Percentiles rank a stretch among this genome's conserved stretches.
Evolutionary conservation across 495 filamentous ascomycete species (phyloP).

Genomic region (Endocarpon pusillum): DNA sequence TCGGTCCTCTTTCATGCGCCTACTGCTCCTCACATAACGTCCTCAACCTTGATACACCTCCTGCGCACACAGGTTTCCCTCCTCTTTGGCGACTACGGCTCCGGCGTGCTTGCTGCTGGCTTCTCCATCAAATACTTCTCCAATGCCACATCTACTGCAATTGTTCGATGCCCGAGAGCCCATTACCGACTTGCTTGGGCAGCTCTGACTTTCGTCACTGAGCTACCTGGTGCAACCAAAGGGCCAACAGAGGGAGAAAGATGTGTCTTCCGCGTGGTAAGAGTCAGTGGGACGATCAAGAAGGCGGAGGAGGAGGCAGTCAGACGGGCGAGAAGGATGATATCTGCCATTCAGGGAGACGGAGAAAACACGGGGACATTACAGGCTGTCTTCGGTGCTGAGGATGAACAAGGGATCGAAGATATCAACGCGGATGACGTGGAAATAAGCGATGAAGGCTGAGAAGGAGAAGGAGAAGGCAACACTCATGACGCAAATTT

Average conservation of each 20-base stretch:
- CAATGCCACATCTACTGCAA: slow-evolving; percentile 80
- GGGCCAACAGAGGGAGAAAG: slow-evolving; percentile 24
- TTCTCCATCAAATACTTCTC: slow-evolving; percentile 73
- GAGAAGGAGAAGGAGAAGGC: slow-evolving; percentile 3
- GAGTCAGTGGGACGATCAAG: slow-evolving; percentile 83
- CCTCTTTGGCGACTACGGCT: slow-evolving; percentile 84
- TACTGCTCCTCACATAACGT: slow-evolving; percentile 46
- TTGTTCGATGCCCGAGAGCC: slow-evolving; percentile 60
- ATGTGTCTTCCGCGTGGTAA: slow-evolving; percentile 71
- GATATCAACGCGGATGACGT: slow-evolving; percentile 32
- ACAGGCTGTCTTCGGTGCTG: slow-evolving; percentile 8
- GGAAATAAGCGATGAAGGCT: slow-evolving; percentile 10
- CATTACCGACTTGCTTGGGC: slow-evolving; percentile 82
- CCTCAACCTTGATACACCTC: slow-evolving; percentile 41
- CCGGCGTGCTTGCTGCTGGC: slow-evolving; percentile 40
- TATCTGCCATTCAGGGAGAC: too few relatives aligned
- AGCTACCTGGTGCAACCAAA: slow-evolving; percentile 7
- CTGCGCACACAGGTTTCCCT: slow-evolving; percentile 50
- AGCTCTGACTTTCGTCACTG: slow-evolving; percentile 40
- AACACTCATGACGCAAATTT: background rate
- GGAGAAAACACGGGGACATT: slow-evolving; percentile 19
- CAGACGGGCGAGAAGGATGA: slow-evolving; percentile 50
- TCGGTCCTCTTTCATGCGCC: slow-evolving; percentile 59
- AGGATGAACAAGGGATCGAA: slow-evolving; percentile 30
- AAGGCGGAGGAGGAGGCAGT: slow-evolving; percentile 86